Conservation (phyloP, 768 basidiomycete genomes). For the Pulveroboletus sp. region DNA sequence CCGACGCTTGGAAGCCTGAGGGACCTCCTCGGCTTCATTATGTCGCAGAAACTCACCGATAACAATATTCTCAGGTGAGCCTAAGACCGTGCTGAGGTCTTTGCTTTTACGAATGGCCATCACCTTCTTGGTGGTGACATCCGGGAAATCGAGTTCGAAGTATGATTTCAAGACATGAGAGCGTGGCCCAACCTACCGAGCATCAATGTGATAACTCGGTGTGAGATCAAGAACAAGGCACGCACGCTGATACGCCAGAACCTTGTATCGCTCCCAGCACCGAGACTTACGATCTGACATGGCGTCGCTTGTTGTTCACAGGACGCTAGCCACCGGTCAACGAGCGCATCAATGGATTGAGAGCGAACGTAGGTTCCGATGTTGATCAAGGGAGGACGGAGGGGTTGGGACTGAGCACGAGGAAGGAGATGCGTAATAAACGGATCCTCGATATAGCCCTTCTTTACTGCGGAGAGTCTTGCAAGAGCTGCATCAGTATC, state of each 20-base stretch:
- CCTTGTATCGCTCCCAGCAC: conserved; percentile 92
- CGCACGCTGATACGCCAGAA: conserved; percentile 89
- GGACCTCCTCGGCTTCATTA: background rate
- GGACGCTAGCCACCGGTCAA: conserved; percentile 57
- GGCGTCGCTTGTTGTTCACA: conserved; percentile 38
- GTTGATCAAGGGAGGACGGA: conserved; percentile 86
- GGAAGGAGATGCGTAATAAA: conserved; percentile 66
- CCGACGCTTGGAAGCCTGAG: conserved; percentile 11
- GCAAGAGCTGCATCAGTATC: conserved; percentile 81
- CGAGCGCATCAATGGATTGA: conserved; percentile 70
- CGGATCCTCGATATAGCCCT: conserved; percentile 76
- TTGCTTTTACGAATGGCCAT: conserved; percentile 70
- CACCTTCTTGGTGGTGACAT: conserved; percentile 78
- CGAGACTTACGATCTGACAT: conserved; percentile 90
- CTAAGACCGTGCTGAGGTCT: conserved; percentile 29
- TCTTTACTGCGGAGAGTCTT: conserved; percentile 78
- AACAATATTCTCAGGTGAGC: conserved; percentile 15
- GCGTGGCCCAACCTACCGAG: conserved; percentile 51
- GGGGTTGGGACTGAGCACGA: conserved; percentile 53
- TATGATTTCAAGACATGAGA: conserved; percentile 53
- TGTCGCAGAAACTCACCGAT: conserved; percentile 11
- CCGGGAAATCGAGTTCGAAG: conserved; percentile 88
- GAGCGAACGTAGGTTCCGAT: conserved; percentile 89
- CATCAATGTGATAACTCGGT: conserved; percentile 8
- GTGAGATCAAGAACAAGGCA: background rate